Evolutionary conservation across 2,329 filamentous ascomycete genomes (phyloP).

Genomic region (Trichophyton simii): DNA sequence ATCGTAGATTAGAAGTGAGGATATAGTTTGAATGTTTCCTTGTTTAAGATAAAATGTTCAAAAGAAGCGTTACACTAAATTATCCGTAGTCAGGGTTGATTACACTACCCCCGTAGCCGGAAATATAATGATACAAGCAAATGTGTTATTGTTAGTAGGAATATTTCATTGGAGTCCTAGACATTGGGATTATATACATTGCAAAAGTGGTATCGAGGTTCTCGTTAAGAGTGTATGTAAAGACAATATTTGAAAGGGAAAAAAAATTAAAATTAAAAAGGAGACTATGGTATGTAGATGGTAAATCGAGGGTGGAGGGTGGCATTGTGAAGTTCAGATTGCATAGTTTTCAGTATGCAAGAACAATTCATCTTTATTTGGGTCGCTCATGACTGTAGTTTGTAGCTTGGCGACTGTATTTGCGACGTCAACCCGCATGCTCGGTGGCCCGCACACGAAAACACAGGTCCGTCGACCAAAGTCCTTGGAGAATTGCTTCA

Average conservation of each 20-base stretch:
- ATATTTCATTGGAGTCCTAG: background rate
- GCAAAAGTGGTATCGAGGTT: conserved; percentile 3
- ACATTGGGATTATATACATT: background rate
- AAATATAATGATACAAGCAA: background rate
- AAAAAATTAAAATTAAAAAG: background rate
- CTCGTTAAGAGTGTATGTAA: background rate
- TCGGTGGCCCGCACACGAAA: conserved; percentile 80
- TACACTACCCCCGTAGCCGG: too few species aligned
- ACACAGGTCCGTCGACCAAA: conserved; percentile 75
- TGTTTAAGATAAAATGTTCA: too few species aligned
- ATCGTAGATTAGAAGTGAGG: background rate
- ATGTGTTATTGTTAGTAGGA: background rate
- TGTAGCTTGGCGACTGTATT: conserved; percentile 73
- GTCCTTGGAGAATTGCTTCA: conserved; percentile 68
- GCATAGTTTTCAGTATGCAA: conserved; percentile 94
- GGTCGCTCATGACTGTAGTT: conserved; percentile 67
- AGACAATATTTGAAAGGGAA: background rate
- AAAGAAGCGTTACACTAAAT: too few species aligned
- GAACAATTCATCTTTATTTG: conserved; percentile 75
- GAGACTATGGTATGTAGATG: background rate
- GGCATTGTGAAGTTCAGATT: conserved; percentile 42
- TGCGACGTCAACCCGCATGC: conserved; percentile 80
- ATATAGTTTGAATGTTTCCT: background rate
- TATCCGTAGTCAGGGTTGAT: too few species aligned
- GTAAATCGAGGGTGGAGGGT: too few species aligned